These are phyloP conservation scores for Sorghum bicolor DNA, from an alignment of 176 grass and related monocot species.

Conservation along the genomic window DNA sequence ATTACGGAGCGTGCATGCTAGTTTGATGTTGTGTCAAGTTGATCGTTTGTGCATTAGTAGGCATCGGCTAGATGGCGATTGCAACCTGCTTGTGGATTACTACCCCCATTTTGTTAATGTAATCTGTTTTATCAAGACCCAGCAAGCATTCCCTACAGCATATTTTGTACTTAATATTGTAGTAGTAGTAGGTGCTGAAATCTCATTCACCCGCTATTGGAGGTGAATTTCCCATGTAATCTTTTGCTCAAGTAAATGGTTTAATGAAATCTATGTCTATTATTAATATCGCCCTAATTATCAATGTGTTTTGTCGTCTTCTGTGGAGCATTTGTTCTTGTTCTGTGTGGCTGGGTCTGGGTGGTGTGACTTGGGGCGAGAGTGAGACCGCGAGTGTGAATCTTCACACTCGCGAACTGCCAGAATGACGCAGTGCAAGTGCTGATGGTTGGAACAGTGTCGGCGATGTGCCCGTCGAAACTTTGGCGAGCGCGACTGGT, in stretches of 20 bases:
- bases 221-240: slow-evolving; percentile 37
- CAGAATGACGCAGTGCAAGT: background rate
- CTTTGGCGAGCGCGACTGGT: background rate
- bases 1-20: background rate
- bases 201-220: slow-evolving; percentile 25
- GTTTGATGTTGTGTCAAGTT: background rate
- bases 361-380: too few relatives aligned
- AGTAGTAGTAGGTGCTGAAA: background rate
- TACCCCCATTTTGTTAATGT: slow-evolving; percentile 47
- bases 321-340: too few relatives aligned
- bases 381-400: background rate
- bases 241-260: slow-evolving; percentile 11
- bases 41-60: background rate
- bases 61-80: slow-evolving; percentile 28
- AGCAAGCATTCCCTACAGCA: slow-evolving; percentile 28
- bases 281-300: too few relatives aligned
- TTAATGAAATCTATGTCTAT: background rate
- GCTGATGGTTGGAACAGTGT: background rate
- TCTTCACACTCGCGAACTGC: background rate
- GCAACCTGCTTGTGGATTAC: slow-evolving; percentile 23
- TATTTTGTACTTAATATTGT: slow-evolving; percentile 22
- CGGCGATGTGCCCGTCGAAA: slow-evolving; percentile 5
- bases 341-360: too few relatives aligned
- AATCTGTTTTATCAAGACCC: slow-evolving; percentile 15
- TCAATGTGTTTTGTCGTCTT: background rate